phyloP scores from a whole-genome alignment of 1,284 basidiomycete species.

The Austroboletus niveus region DNA sequence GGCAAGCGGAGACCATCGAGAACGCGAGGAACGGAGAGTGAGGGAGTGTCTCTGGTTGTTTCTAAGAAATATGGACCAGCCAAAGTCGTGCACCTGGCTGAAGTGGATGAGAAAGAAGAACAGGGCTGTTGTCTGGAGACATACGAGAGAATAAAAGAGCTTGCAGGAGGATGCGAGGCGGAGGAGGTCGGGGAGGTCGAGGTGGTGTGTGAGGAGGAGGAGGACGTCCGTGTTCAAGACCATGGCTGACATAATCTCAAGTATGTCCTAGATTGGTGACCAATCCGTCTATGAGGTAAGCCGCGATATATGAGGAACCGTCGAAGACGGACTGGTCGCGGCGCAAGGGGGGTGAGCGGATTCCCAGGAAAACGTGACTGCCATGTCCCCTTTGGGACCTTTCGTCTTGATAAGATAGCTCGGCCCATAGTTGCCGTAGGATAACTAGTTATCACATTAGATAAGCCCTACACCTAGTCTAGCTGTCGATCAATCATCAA shows the following conservation, averaged over 20 bases:
- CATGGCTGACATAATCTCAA: slow-evolving; percentile 24
- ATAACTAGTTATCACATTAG: no score
- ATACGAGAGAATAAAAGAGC: slow-evolving; percentile 47
- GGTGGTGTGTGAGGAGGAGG: slow-evolving; percentile 49
- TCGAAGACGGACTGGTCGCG: no score
- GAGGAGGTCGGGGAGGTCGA: slow-evolving; percentile 46
- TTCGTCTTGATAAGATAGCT: no score
- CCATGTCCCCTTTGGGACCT: no score
- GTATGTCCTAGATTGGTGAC: neutral
- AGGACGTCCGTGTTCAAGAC: slow-evolving; percentile 53
- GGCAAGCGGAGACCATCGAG: slow-evolving; percentile 44
- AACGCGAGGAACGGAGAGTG: slow-evolving; percentile 47
- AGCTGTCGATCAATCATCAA: no score
- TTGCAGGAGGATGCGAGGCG: slow-evolving; percentile 48
- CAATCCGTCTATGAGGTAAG: no score
- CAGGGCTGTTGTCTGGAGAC: slow-evolving; percentile 18
- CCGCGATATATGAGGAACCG: no score
- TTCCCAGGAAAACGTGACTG: no score
- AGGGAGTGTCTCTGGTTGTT: slow-evolving; percentile 50
- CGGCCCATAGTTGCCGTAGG: no score
- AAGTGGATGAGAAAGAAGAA: slow-evolving; percentile 5
- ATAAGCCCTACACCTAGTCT: no score
- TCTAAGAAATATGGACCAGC: slow-evolving; percentile 56
- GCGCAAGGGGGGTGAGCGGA: no score
- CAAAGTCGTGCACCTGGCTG: slow-evolving; percentile 55